phyloP scores from a whole-genome alignment of 495 filamentous ascomycete genomes.

The Penicillium salamii region DNA sequence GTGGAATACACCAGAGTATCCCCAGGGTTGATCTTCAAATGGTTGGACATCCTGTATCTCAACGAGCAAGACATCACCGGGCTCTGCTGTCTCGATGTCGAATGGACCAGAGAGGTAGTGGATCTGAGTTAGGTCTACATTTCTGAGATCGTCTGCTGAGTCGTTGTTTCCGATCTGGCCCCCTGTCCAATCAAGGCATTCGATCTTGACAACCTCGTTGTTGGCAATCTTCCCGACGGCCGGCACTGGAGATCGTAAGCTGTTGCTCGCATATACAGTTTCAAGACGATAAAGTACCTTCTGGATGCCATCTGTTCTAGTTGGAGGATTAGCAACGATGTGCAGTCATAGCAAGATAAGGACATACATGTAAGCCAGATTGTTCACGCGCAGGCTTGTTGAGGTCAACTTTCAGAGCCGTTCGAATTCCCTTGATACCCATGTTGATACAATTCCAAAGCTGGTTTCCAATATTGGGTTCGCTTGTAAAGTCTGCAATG shows the following conservation, averaged over 20 bases:
- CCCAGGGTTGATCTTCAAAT: constrained; percentile 84
- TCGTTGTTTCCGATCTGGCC: constrained; percentile 91
- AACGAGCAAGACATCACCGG: constrained; percentile 82
- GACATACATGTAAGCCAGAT: constrained; percentile 68
- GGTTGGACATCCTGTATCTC: constrained; percentile 98
- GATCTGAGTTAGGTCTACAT: constrained; percentile 78
- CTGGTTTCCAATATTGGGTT: too few relatives aligned
- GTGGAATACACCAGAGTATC: constrained; percentile 85
- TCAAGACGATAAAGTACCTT: constrained; percentile 55
- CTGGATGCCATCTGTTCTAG: constrained; percentile 96
- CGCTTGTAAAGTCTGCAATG: too few relatives aligned
- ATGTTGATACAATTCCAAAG: constrained; percentile 39
- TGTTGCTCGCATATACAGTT: not conserved
- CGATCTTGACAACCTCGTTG: constrained; percentile 89
- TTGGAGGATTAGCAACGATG: not conserved
- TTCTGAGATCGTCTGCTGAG: constrained; percentile 80
- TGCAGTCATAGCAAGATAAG: not conserved
- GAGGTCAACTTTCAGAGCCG: constrained; percentile 71
- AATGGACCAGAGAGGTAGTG: constrained; percentile 94
- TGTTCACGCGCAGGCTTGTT: constrained; percentile 77
- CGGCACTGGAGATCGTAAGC: constrained; percentile 58
- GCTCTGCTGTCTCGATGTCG: constrained; percentile 80
- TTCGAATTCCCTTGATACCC: constrained; percentile 64
- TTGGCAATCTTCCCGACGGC: constrained; percentile 71
- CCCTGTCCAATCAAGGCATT: constrained; percentile 87